phyloP scores from a whole-genome alignment of 2,329 filamentous ascomycete species.

The Aspergillus ibericus region DNA sequence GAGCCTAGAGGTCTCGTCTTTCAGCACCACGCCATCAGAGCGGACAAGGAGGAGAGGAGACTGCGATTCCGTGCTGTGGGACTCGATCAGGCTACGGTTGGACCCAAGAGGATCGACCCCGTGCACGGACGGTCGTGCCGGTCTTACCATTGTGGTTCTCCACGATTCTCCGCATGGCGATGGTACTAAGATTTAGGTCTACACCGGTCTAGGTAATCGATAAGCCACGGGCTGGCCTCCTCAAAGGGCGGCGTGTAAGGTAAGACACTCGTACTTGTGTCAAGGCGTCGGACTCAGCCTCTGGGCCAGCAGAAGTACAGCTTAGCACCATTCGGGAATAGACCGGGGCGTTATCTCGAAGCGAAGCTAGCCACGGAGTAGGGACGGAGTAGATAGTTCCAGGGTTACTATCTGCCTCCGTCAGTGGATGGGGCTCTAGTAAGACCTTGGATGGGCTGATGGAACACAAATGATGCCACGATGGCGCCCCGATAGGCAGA shows the following conservation, averaged over 20 bases:
- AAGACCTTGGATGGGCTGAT: not conserved
- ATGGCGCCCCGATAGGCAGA: not conserved
- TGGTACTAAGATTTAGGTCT: not conserved
- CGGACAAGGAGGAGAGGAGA: not conserved
- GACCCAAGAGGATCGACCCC: not conserved
- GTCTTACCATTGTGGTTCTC: not conserved
- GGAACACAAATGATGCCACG: not conserved
- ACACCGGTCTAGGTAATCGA: not conserved
- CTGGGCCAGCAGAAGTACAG: slow-evolving; percentile 1
- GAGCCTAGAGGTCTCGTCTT: slow-evolving; percentile 1
- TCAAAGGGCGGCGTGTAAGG: not conserved
- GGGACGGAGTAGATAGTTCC: not conserved
- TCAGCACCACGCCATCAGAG: not conserved
- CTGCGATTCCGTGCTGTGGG: slow-evolving; percentile 1
- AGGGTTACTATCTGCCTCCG: not conserved
- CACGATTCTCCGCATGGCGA: slow-evolving; percentile 5
- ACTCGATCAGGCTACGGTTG: slow-evolving; percentile 3
- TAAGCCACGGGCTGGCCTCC: not conserved
- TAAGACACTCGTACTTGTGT: slow-evolving; percentile 2
- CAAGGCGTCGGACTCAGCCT: not conserved
- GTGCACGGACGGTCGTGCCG: slow-evolving; percentile 3
- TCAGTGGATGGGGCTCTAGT: not conserved
- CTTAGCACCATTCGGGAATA: not conserved
- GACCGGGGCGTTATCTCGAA: not conserved
- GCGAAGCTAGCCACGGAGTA: not conserved